Conservation (phyloP, 495 filamentous ascomycete species). For the Podospora comata region DNA sequence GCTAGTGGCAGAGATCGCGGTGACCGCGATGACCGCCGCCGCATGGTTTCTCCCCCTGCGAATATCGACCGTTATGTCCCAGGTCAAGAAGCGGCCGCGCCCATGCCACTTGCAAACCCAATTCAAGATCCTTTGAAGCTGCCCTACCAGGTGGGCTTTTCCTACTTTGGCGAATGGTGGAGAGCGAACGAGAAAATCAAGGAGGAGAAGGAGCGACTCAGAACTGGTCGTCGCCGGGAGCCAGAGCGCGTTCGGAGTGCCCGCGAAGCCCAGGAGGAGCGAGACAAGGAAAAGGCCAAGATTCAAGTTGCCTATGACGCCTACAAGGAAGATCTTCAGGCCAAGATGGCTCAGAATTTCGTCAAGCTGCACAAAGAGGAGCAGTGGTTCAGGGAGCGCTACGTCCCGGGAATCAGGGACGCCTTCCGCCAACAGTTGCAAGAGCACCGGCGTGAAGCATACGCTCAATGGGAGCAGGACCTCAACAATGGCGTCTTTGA, state of each 20-base stretch:
- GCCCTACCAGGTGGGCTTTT: constrained; percentile 93
- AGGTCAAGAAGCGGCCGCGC: constrained; percentile 62
- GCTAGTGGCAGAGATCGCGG: constrained; percentile 55
- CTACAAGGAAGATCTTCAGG: constrained; percentile 91
- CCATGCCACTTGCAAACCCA: constrained; percentile 64
- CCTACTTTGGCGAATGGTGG: constrained; percentile 98
- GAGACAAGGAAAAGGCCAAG: constrained; percentile 80
- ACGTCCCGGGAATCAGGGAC: constrained; percentile 75
- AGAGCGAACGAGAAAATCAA: constrained; percentile 77
- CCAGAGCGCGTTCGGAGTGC: constrained; percentile 69
- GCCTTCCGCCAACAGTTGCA: constrained; percentile 64
- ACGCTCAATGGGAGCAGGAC: constrained; percentile 80
- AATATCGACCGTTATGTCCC: constrained; percentile 97
- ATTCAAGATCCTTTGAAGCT: constrained; percentile 78
- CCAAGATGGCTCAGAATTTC: constrained; percentile 84
- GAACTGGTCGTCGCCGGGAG: constrained; percentile 69
- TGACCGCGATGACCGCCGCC: constrained; percentile 54
- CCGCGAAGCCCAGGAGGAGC: constrained; percentile 77
- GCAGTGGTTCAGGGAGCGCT: constrained; percentile 97
- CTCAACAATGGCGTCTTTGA: constrained; percentile 81
- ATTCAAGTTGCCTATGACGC: constrained; percentile 90
- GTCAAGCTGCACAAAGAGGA: constrained; percentile 87
- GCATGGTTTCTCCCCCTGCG: constrained; percentile 57
- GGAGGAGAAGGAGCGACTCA: constrained; percentile 77
- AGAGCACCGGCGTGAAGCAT: constrained; percentile 69